phyloP scores from a whole-genome alignment of 1,284 basidiomycete genomes.

The Ceratobasidium sp. region DNA sequence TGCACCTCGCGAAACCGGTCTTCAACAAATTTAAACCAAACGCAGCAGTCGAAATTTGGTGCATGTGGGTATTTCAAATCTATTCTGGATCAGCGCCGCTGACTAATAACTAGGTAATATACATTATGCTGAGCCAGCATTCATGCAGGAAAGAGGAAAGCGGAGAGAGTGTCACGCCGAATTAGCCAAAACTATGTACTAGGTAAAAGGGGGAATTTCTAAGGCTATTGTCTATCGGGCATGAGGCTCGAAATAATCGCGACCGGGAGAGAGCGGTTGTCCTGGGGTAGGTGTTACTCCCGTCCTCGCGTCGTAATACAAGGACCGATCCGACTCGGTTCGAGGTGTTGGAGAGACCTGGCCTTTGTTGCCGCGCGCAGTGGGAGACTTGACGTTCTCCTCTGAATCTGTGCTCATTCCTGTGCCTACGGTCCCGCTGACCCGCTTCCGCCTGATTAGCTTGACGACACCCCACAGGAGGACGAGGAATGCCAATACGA shows the following conservation, averaged over 20 bases:
- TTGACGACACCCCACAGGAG: constrained; percentile 39
- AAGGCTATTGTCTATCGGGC: background rate
- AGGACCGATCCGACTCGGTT: background rate
- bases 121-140: constrained; percentile 1
- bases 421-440: background rate
- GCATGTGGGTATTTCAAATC: background rate
- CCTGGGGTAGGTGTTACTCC: constrained; percentile 6
- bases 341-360: background rate
- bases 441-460: background rate
- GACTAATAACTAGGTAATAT: constrained; percentile 14
- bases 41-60: background rate
- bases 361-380: background rate
- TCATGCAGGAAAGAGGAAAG: background rate
- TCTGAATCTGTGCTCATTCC: background rate
- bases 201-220: background rate
- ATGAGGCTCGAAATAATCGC: background rate
- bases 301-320: constrained; percentile 16
- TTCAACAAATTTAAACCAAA: background rate
- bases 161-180: background rate
- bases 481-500: constrained; percentile 45
- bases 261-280: background rate
- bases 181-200: background rate
- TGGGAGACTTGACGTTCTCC: background rate
- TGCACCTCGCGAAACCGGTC: constrained; percentile 10
- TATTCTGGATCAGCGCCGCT: constrained; percentile 13